Base-by-base conservation (phyloP, 352 stramenopile genomes). In the Phytophthora quininea region DNA sequence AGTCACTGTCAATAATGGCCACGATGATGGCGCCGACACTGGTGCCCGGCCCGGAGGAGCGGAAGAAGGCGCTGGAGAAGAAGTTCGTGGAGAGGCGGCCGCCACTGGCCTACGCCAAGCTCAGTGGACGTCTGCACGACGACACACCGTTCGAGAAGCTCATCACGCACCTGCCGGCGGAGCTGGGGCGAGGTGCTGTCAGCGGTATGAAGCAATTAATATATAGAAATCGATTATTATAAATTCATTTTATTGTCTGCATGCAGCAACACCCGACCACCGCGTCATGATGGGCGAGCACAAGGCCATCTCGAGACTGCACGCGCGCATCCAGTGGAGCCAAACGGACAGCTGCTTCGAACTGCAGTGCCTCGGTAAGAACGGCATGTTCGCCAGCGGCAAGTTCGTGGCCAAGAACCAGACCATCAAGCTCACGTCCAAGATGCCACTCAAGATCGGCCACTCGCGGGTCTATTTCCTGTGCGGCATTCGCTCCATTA, bases 301-400 rank as follows among this genome's bases (percentile, higher is more conserved):
- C 45, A 95, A 93, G 58, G 79, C 88, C 48, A 88, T 95, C 45
- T 94, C 86, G 11, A 58, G 88, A 4, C 69, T 86, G 48, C 88
- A 95, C 56, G 88, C 84, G 58, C 80, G 82, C 38, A 92, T 95
- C 65, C 73, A 89, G 47, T 95, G 88, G 88, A 94, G 83, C 51
- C 71, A 84, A 46, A 78, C 76, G 15, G 85, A 90, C 55, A 84
- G 82, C 56, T 84, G 81, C 69, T 93, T 95, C 50, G 84, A 95
- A 68, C 48, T 95, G 42, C 64, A 81, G 45, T 91, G 86, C 67
- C 67, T 95, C 5, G 88, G 88, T 53, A 95, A 95, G 71, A 95
- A 95, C 67, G 86, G 86, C 24, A 77, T 95, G 52, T 92, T 89
- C 49, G 84, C 77, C 12, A 73, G 78, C 37, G 88, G 88, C 57